Evolutionary conservation across 176 grass and related monocot species (phyloP).

Genomic region (Chloris gayana): DNA sequence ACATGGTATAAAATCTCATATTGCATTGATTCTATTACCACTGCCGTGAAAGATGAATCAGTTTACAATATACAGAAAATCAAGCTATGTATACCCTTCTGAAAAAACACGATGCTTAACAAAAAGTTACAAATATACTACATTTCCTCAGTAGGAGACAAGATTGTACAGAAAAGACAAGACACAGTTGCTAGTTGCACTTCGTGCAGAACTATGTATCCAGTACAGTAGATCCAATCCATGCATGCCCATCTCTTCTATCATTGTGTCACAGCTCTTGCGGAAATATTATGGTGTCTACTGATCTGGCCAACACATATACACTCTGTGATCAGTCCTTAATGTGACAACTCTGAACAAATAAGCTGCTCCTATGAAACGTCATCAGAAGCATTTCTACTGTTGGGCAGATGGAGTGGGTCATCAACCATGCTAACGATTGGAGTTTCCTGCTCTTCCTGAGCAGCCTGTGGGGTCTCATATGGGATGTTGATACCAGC

Average conservation of each 20-base stretch:
- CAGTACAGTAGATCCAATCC: neutral
- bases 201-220: neutral
- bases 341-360: neutral
- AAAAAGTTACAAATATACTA: conserved; percentile 14
- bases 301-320: neutral
- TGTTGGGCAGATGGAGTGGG: conserved; percentile 33
- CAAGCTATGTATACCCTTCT: neutral
- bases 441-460: conserved; percentile 52
- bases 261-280: neutral
- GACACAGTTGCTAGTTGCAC: neutral
- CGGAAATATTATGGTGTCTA: neutral
- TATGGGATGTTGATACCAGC: conserved; percentile 81
- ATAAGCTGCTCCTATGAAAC: conserved; percentile 16
- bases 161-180: neutral
- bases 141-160: neutral
- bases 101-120: neutral
- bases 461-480: conserved; percentile 31
- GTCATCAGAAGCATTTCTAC: conserved; percentile 16
- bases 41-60: neutral
- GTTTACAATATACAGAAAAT: conserved; percentile 17
- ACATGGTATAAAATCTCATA: neutral
- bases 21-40: neutral
- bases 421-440: conserved; percentile 48
- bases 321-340: neutral
- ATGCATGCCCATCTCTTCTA: conserved; percentile 15